Conservation (phyloP, 164 flowering plant species). For the Houttuynia cordata region DNA sequence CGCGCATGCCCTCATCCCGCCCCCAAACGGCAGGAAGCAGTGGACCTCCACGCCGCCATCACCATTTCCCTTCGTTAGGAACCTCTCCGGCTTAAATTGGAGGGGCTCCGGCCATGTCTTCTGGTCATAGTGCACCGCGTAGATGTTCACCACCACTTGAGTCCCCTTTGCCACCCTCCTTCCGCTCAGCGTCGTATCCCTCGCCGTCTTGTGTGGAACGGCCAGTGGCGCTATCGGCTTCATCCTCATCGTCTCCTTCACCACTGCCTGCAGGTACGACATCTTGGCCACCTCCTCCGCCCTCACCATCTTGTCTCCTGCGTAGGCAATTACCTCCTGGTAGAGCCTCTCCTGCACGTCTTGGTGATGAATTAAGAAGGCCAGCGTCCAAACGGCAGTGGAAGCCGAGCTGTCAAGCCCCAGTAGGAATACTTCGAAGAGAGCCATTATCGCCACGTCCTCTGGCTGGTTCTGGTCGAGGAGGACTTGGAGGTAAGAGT, state of each 20-base stretch:
- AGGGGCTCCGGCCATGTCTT: conserved; percentile 10
- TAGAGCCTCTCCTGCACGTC: too few species aligned
- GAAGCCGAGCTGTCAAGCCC: conserved; percentile 11
- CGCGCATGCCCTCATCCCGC: conserved; percentile 12
- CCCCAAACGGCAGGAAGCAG: conserved; percentile 16
- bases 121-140: conserved; percentile 9
- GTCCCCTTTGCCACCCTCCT: conserved; percentile 8
- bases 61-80: neutral
- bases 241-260: too few species aligned
- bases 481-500: conserved; percentile 11
- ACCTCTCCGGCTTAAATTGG: conserved; percentile 11
- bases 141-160: too few species aligned
- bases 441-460: conserved; percentile 3
- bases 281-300: too few species aligned
- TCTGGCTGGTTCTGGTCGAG: conserved; percentile 6
- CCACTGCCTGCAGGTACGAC: too few species aligned
- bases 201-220: conserved; percentile 3
- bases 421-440: conserved; percentile 11
- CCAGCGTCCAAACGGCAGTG: conserved; percentile 12
- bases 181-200: conserved; percentile 10
- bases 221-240: conserved; percentile 10
- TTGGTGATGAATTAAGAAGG: too few species aligned
- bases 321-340: too few species aligned
- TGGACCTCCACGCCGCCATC: conserved; percentile 6
- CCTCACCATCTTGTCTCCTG: too few species aligned